phyloP scores from a whole-genome alignment of 1,284 basidiomycete species.

The Sphaerobolus stellatus region DNA sequence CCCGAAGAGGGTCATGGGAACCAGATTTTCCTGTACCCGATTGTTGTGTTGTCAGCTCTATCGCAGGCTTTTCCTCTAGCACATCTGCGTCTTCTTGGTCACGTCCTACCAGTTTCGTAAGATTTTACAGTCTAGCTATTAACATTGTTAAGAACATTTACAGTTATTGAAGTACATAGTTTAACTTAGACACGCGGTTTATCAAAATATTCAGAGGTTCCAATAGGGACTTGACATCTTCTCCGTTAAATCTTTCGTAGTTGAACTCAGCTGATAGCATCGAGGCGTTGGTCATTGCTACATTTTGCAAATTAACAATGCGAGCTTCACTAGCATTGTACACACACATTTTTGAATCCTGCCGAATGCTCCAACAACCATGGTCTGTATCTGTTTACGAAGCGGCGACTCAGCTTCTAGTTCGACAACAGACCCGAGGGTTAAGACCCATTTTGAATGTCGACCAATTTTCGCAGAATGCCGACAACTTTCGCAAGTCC shows the following conservation, averaged over 20 bases:
- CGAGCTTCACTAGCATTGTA: not conserved
- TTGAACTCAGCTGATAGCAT: slow-evolving; percentile 55
- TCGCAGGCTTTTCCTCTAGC: not conserved
- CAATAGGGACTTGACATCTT: slow-evolving; percentile 40
- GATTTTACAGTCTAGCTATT: slow-evolving; percentile 8
- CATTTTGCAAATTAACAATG: not conserved
- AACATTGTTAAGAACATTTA: not conserved
- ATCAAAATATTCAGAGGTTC: slow-evolving; percentile 8
- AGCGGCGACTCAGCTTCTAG: slow-evolving; percentile 31
- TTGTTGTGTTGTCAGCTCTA: not conserved
- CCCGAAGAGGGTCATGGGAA: too few relatives aligned
- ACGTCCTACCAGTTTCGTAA: not conserved
- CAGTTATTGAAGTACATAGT: not conserved
- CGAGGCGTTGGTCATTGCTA: slow-evolving; percentile 42
- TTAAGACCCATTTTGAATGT: slow-evolving; percentile 43
- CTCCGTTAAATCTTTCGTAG: slow-evolving; percentile 52
- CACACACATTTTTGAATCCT: slow-evolving; percentile 28
- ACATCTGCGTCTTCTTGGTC: not conserved
- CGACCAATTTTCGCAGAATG: slow-evolving; percentile 35
- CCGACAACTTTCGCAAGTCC: slow-evolving; percentile 35
- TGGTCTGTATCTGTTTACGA: slow-evolving; percentile 32
- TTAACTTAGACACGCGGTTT: not conserved
- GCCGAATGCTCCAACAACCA: slow-evolving; percentile 19
- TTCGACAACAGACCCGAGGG: slow-evolving; percentile 32
- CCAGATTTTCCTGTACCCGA: not conserved